Percentiles rank a stretch among this genome's conserved stretches.
Conservation (phyloP, 331 rosid species). For the Rhamnella rubrinervis region DNA sequence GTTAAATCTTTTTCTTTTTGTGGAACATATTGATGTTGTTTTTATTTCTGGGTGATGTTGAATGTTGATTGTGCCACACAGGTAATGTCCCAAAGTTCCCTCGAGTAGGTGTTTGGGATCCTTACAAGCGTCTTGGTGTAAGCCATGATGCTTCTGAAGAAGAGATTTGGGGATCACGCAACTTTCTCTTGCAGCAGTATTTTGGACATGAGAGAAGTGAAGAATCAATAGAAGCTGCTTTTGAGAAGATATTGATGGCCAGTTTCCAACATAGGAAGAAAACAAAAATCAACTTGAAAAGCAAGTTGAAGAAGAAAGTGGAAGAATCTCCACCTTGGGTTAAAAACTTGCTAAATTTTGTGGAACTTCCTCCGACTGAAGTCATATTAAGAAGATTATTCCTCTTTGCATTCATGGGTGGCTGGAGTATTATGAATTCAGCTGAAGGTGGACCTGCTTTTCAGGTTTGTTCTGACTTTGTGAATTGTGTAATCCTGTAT, state of each 20-base stretch:
- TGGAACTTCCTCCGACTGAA: conserved; percentile 84
- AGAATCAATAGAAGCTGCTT: conserved; percentile 93
- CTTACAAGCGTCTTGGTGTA: conserved; percentile 84
- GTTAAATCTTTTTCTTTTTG: no score
- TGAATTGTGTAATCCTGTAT: not conserved
- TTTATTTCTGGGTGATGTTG: not conserved
- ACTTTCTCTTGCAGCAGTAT: conserved; percentile 88
- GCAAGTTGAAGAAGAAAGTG: conserved; percentile 83
- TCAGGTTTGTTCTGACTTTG: conserved; percentile 65
- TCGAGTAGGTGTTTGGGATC: conserved; percentile 79
- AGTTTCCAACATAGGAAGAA: conserved; percentile 85
- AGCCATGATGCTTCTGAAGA: conserved; percentile 85
- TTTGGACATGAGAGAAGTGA: conserved; percentile 87
- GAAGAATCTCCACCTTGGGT: conserved; percentile 98
- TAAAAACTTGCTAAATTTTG: conserved; percentile 68
- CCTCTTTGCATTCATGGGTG: conserved; percentile 93
- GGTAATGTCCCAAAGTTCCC: conserved; percentile 80
- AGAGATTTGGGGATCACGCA: conserved; percentile 94
- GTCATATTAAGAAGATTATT: conserved; percentile 84
- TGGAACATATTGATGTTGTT: not conserved
- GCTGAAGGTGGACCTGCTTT: conserved; percentile 98
- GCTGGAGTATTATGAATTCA: conserved; percentile 97
- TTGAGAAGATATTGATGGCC: conserved; percentile 85
- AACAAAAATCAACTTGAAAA: conserved; percentile 91
- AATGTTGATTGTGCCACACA: not conserved